These are phyloP conservation scores for Catharanthus roseus DNA, from an alignment of 257 asterid genomes.

Conservation along the genomic window DNA sequence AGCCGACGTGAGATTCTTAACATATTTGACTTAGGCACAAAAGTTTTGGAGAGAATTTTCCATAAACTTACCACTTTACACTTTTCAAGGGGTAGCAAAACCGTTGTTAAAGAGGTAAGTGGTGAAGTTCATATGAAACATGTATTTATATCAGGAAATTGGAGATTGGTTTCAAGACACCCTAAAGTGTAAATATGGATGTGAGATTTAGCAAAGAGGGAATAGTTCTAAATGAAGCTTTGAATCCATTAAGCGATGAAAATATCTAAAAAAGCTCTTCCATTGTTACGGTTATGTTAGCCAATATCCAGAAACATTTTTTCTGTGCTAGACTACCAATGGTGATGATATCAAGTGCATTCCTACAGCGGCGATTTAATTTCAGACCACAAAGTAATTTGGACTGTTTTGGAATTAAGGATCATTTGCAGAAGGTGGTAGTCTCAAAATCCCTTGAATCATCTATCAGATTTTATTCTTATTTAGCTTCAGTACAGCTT, in stretches of 20 bases:
- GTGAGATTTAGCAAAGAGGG: background rate
- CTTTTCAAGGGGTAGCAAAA: no score
- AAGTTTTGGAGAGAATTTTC: background rate
- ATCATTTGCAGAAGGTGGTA: slow-evolving; percentile 18
- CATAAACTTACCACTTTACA: background rate
- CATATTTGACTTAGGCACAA: background rate
- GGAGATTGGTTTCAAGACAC: background rate
- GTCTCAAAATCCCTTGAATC: background rate
- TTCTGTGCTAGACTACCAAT: background rate
- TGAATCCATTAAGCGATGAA: background rate
- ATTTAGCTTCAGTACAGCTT: background rate
- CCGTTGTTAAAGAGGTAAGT: background rate
- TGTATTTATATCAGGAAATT: no score
- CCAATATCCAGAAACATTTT: background rate
- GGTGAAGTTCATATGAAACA: background rate
- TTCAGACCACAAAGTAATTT: slow-evolving; percentile 14
- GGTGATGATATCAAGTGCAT: slow-evolving; percentile 4
- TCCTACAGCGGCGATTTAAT: slow-evolving; percentile 21
- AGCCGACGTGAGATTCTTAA: no score
- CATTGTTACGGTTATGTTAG: background rate
- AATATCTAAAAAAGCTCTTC: background rate
- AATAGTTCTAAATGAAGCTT: background rate
- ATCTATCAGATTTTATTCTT: background rate
- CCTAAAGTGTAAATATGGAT: background rate
- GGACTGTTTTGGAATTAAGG: slow-evolving; percentile 9